phyloP scores from a whole-genome alignment of 176 grass and related monocot species.

The Oryza rufipogon region DNA sequence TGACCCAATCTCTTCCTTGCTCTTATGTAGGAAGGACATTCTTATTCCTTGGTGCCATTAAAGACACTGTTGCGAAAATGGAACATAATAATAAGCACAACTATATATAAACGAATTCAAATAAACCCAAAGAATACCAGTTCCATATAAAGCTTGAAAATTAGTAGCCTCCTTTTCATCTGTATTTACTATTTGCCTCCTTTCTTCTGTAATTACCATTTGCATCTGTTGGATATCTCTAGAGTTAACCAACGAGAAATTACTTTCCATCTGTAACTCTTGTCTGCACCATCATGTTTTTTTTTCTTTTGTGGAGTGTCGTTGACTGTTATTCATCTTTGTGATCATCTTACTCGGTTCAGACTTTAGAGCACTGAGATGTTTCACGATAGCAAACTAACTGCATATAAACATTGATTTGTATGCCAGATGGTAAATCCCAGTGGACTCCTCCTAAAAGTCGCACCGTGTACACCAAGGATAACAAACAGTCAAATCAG shows the following conservation, averaged over 20 bases:
- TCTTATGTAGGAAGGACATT: slow-evolving; percentile 18
- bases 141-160: background rate
- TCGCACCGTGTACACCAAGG: slow-evolving; percentile 43
- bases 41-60: slow-evolving; percentile 19
- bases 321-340: background rate
- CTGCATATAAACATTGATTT: slow-evolving; percentile 32
- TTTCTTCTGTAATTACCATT: background rate
- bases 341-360: slow-evolving; percentile 29
- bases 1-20: slow-evolving; percentile 2
- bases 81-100: background rate
- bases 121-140: background rate
- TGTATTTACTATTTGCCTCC: background rate
- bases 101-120: background rate
- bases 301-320: background rate
- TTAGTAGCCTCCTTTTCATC: background rate
- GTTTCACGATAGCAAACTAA: background rate
- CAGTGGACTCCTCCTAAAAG: slow-evolving; percentile 58
- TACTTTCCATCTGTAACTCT: background rate
- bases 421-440: slow-evolving; percentile 56
- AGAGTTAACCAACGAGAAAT: background rate
- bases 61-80: background rate
- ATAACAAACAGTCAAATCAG: slow-evolving; percentile 43
- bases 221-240: background rate
- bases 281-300: background rate
- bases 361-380: slow-evolving; percentile 15